phyloP scores from a whole-genome alignment of 805 yeast genomes.

The Myxozyma neglecta region DNA sequence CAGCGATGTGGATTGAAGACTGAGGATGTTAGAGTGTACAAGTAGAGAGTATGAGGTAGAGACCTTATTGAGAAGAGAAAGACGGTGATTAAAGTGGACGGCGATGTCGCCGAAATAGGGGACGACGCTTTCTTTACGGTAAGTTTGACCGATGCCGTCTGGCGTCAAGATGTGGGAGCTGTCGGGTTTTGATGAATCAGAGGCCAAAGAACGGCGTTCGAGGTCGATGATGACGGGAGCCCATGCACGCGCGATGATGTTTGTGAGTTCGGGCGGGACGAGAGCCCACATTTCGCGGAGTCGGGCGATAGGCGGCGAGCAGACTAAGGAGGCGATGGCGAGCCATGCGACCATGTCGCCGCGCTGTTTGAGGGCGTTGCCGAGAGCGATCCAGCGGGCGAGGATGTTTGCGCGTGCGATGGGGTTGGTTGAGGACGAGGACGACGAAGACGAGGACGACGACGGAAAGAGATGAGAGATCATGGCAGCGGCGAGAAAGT shows the following conservation, averaged over 20 bases:
- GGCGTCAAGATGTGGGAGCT: constrained; percentile 79
- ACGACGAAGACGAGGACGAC: constrained; percentile 34
- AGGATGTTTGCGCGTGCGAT: constrained; percentile 58
- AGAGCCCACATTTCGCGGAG: constrained; percentile 71
- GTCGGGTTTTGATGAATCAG: constrained; percentile 53
- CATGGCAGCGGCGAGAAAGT: constrained; percentile 72
- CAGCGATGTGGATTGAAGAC: constrained; percentile 46
- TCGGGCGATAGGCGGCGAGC: constrained; percentile 80
- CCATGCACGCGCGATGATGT: constrained; percentile 76
- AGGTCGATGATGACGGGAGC: constrained; percentile 88
- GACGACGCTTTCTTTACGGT: constrained; percentile 71
- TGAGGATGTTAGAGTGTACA: neutral
- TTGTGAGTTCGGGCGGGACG: constrained; percentile 60
- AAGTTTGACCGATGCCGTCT: constrained; percentile 76
- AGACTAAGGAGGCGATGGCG: constrained; percentile 78
- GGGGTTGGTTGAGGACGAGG: constrained; percentile 38
- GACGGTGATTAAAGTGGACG: constrained; percentile 47
- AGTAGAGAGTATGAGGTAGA: neutral
- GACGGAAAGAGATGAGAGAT: constrained; percentile 60
- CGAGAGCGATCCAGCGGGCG: constrained; percentile 82
- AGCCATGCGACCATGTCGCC: constrained; percentile 97
- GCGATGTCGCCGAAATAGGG: constrained; percentile 89
- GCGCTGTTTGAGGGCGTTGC: constrained; percentile 67
- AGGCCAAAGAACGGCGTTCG: constrained; percentile 67
- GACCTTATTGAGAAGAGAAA: constrained; percentile 20